These are phyloP conservation scores for Chytriomyces sp. DNA, from an alignment of 192 early-diverging fungal genomes.

Conservation along the genomic window DNA sequence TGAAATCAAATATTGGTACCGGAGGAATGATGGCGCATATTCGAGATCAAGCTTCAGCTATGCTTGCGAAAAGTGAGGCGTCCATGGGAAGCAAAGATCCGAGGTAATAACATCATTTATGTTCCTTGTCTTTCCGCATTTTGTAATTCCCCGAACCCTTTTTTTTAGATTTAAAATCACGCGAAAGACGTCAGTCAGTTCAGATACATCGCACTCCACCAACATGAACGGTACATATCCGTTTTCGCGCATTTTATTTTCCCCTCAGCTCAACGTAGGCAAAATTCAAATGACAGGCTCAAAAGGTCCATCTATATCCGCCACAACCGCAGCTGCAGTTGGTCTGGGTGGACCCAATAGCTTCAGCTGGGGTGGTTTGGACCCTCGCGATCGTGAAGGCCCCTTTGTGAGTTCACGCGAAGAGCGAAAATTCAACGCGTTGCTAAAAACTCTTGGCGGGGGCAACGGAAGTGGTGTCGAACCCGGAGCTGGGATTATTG, in stretches of 20 bases:
- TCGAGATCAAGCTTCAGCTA: conserved; percentile 23
- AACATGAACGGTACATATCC: conserved; percentile 13
- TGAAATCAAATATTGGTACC: conserved; percentile 18
- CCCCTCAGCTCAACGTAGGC: too few species aligned
- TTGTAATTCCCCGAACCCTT: not conserved
- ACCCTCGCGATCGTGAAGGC: conserved; percentile 32
- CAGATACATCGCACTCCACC: conserved; percentile 39
- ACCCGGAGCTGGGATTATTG: not conserved
- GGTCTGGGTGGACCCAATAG: conserved; percentile 31
- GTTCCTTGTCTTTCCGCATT: not conserved
- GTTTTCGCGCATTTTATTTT: not conserved
- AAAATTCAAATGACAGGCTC: not conserved
- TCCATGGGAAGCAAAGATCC: conserved; percentile 3
- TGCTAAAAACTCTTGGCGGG: conserved; percentile 36
- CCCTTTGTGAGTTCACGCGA: conserved; percentile 49
- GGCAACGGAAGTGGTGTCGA: conserved; percentile 1
- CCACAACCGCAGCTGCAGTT: conserved; percentile 30
- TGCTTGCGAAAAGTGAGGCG: conserved; percentile 12
- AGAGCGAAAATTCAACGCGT: conserved; percentile 47
- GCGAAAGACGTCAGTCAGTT: conserved; percentile 28
- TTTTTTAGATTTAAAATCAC: conserved; percentile 9
- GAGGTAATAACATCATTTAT: not conserved
- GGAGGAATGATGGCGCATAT: conserved; percentile 32
- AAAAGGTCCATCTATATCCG: conserved; percentile 12
- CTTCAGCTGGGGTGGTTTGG: conserved; percentile 53